Percentiles rank a stretch among this genome's conserved stretches.
These are phyloP conservation scores for Rhizopogon vinicolor DNA, from an alignment of 768 basidiomycete species.

Conservation along the genomic window DNA sequence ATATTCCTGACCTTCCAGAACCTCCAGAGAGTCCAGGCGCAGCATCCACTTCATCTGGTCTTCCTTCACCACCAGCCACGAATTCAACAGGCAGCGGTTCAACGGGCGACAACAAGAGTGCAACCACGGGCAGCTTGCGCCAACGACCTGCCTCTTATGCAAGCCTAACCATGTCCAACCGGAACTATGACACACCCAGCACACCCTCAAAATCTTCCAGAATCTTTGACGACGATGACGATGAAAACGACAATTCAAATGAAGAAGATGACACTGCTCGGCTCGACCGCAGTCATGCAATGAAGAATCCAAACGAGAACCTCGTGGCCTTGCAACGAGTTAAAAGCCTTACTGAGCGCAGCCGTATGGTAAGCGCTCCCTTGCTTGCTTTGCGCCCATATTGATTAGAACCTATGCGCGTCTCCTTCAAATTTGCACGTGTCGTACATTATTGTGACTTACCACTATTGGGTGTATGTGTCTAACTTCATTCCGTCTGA, in stretches of 20 bases:
- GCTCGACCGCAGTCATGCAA: conserved; percentile 32
- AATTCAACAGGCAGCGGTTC: conserved; percentile 83
- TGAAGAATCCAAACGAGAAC: conserved; percentile 46
- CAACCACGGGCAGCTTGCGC: conserved; percentile 35
- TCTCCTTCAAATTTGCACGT: conserved; percentile 27
- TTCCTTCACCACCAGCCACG: conserved; percentile 82
- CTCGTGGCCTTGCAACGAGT: conserved; percentile 60
- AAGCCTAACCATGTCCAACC: conserved; percentile 36
- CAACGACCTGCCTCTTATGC: conserved; percentile 26
- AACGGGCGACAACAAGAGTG: conserved; percentile 53
- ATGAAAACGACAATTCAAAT: conserved; percentile 43
- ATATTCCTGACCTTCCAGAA: conserved; percentile 66
- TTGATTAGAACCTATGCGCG: conserved; percentile 19
- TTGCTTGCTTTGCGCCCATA: conserved; percentile 14
- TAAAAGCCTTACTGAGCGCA: conserved; percentile 65
- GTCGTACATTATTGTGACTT: conserved; percentile 16
- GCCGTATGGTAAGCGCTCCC: conserved; percentile 55
- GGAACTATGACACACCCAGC: conserved; percentile 31
- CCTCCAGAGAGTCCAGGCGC: conserved; percentile 58
- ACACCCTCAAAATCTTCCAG: conserved; percentile 21
- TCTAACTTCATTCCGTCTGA: conserved; percentile 3
- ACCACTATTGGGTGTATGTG: neutral
- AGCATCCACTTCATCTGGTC: conserved; percentile 51
- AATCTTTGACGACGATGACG: conserved; percentile 38
- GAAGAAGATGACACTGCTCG: conserved; percentile 65